Conservation (phyloP, 2,329 filamentous ascomycete genomes). For the Talaromyces rugulosus region DNA sequence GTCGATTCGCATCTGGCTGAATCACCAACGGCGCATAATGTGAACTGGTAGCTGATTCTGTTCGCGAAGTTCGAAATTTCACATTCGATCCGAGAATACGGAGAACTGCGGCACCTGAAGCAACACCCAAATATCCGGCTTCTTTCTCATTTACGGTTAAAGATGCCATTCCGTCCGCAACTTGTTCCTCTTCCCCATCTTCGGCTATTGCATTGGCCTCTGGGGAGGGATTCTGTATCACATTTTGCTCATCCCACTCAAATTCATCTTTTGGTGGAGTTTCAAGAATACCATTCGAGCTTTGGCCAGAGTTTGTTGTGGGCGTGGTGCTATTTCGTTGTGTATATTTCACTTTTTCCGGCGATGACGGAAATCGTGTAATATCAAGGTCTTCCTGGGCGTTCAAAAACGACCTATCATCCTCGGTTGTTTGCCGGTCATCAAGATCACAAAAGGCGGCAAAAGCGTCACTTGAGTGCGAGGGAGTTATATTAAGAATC, state of each 20-base stretch:
- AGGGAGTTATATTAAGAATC: not conserved
- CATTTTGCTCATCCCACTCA: constrained; percentile 43
- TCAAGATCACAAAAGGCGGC: not conserved
- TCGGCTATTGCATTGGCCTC: constrained; percentile 14
- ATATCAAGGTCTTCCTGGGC: not conserved
- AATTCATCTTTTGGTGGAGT: constrained; percentile 44
- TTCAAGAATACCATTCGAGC: constrained; percentile 20
- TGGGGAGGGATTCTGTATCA: not conserved
- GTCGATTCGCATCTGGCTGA: not conserved
- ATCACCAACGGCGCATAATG: not conserved
- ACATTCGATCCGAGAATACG: constrained; percentile 1
- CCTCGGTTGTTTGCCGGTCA: not conserved
- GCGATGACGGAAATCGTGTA: not conserved
- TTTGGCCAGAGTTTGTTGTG: constrained; percentile 4
- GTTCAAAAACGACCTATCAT: not conserved
- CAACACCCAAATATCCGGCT: constrained; percentile 34
- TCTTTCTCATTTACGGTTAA: constrained; percentile 35
- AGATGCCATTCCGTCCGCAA: constrained; percentile 37
- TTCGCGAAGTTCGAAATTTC: constrained; percentile 6
- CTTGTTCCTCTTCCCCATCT: constrained; percentile 28
- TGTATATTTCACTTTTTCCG: not conserved
- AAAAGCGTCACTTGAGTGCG: not conserved
- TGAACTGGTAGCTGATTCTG: constrained; percentile 17
- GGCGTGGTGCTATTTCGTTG: not conserved
- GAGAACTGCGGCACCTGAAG: constrained; percentile 3